These are phyloP conservation scores for Komagataella ulmi DNA, from an alignment of 805 yeast species.

Conservation along the genomic window DNA sequence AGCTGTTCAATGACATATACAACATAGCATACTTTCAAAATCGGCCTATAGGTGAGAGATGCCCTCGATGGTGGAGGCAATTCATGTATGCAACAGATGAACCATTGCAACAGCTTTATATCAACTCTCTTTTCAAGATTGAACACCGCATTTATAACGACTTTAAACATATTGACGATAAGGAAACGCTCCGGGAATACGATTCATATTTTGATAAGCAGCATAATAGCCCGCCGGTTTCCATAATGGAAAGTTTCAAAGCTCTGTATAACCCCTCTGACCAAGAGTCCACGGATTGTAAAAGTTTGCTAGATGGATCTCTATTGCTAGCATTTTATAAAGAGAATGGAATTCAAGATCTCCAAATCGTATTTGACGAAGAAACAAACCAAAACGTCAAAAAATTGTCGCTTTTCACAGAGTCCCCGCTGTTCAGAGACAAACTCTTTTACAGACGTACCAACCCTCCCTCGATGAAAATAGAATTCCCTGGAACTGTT, in stretches of 20 bases:
- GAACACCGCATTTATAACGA: background rate
- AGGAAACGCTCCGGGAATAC: background rate
- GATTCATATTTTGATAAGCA: background rate
- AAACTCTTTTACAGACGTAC: background rate
- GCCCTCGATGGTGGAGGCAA: background rate
- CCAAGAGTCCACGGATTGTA: background rate
- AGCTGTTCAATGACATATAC: background rate
- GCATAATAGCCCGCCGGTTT: background rate
- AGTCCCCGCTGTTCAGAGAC: background rate
- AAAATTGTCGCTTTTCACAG: background rate
- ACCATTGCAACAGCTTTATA: background rate
- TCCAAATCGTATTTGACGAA: background rate
- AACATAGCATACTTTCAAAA: background rate
- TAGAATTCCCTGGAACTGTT: conserved; percentile 8
- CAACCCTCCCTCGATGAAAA: background rate
- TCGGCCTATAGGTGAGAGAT: background rate
- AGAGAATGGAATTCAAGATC: background rate
- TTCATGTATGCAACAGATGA: background rate
- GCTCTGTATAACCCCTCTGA: background rate
- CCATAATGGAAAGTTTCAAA: background rate
- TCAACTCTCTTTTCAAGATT: background rate
- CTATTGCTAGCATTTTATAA: background rate
- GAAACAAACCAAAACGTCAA: background rate
- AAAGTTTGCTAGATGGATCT: background rate
- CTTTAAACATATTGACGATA: background rate